Conservation (phyloP, 352 stramenopile genomes). For the Pythium phragmiticola region DNA sequence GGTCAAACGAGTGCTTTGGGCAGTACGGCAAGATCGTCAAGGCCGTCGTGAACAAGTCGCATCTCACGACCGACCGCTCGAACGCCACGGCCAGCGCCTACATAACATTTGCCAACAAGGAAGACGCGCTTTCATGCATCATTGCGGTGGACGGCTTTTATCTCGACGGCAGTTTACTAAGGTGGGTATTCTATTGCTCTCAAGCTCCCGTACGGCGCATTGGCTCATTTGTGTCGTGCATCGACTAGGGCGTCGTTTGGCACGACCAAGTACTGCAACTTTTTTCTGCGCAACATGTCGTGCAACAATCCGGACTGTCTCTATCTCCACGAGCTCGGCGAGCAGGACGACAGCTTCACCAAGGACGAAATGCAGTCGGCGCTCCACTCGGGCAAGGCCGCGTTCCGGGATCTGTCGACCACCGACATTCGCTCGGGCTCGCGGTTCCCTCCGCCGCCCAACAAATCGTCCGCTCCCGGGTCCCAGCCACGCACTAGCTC, state of each 20-base stretch:
- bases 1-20: constrained; percentile 74
- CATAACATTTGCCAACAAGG: constrained; percentile 91
- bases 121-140: constrained; percentile 91
- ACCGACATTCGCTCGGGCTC: constrained; percentile 53
- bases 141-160: constrained; percentile 90
- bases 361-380: constrained; percentile 93
- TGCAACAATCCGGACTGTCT: constrained; percentile 95
- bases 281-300: constrained; percentile 88
- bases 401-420: constrained; percentile 52
- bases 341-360: constrained; percentile 93
- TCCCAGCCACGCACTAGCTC: background rate
- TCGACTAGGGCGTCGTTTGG: constrained; percentile 86
- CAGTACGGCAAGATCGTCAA: constrained; percentile 94
- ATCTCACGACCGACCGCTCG: constrained; percentile 62
- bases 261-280: constrained; percentile 97
- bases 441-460: constrained; percentile 45
- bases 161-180: constrained; percentile 73
- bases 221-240: background rate
- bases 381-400: constrained; percentile 70
- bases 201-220: background rate
- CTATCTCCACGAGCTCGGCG: constrained; percentile 92
- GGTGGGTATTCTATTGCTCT: constrained; percentile 32
- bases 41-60: constrained; percentile 89
- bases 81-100: constrained; percentile 89
- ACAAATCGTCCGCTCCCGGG: background rate